Evolutionary conservation across 768 basidiomycete species (phyloP), one percentile per base, ranked within the genome.

Genomic region (Rhodosporidiobolus odoratus): DNA sequence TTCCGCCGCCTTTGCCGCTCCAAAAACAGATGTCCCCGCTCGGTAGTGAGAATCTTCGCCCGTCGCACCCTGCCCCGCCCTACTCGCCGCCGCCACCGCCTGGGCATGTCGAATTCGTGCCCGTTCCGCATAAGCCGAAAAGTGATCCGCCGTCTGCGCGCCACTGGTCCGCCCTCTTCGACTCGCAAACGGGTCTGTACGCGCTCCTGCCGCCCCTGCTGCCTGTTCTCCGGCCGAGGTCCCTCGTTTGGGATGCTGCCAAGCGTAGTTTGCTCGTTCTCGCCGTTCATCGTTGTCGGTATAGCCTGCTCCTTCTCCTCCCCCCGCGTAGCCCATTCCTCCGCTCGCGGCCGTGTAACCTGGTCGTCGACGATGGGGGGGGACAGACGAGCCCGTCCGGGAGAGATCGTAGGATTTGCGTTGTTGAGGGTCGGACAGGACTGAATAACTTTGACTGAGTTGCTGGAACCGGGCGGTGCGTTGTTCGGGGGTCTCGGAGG

Each of bases 221-320:
- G 65, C 47, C 27, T 35, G 19, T 15, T 47, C 27, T 4, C 58
- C 47, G 8, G 64, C 41, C 27, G 40, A 45, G 13, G 32, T n/a
- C 3, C 50, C 70, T 9, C 62, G 48, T 30, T 43, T 27, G 9
- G 73, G 73, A 45, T 74, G 73, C 58, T 66, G 56, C 73, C 73
- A 74, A 5, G 73, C 73, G 66, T 74, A 70, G 59, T 74, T 74
- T 16, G 73, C 73, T 27, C 61, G 62, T 19, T 57, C 13, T 3
- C 73, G 41, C 3, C 73, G 65, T 45, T 69, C 73, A 34, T 70
- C 66, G 62, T 74, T 74, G 17, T 56, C 50, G n/a, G 45, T 70
- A 60, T 65, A 61, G 4, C 50, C 60, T 16, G 45, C 61, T 6
- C 47, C 64, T 2, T 58, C 58, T 7, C 59, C 60, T 16, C 59